These are phyloP conservation scores for Kingdonia uniflora DNA, from an alignment of 164 flowering plant species.

Conservation along the genomic window DNA sequence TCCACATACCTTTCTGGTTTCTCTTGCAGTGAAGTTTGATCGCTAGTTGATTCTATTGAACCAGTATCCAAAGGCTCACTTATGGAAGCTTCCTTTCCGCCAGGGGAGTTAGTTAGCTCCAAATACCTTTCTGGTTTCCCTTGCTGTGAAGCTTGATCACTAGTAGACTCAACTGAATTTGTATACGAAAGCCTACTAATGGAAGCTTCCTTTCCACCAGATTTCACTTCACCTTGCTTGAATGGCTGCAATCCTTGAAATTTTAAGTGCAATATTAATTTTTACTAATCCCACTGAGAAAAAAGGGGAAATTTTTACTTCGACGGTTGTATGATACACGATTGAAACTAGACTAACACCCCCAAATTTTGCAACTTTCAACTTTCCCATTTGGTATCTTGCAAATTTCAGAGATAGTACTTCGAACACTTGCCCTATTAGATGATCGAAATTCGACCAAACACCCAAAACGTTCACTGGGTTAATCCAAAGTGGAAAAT, in stretches of 20 bases:
- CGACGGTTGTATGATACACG: no score
- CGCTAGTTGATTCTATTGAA: constrained; percentile 6
- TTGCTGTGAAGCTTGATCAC: constrained; percentile 35
- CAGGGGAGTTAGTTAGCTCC: neutral
- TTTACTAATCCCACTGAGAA: no score
- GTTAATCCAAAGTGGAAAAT: no score
- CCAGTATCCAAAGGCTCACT: constrained; percentile 14
- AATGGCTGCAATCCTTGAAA: constrained; percentile 50
- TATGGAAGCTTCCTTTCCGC: constrained; percentile 12
- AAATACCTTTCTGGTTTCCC: constrained; percentile 48
- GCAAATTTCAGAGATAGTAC: no score
- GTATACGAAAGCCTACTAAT: constrained; percentile 13
- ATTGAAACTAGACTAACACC: no score
- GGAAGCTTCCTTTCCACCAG: constrained; percentile 13
- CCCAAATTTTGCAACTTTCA: no score
- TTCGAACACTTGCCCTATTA: no score
- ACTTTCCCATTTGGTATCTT: no score
- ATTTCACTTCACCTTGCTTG: constrained; percentile 12
- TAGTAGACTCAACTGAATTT: constrained; percentile 12
- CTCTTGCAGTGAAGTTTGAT: constrained; percentile 32
- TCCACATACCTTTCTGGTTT: constrained; percentile 42
- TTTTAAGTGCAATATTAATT: constrained; percentile 18
- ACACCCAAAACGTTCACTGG: no score
- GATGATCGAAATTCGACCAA: no score
- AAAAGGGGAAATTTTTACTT: no score